phyloP scores from a whole-genome alignment of 441 rosid species.

The Corymbia citriodora region DNA sequence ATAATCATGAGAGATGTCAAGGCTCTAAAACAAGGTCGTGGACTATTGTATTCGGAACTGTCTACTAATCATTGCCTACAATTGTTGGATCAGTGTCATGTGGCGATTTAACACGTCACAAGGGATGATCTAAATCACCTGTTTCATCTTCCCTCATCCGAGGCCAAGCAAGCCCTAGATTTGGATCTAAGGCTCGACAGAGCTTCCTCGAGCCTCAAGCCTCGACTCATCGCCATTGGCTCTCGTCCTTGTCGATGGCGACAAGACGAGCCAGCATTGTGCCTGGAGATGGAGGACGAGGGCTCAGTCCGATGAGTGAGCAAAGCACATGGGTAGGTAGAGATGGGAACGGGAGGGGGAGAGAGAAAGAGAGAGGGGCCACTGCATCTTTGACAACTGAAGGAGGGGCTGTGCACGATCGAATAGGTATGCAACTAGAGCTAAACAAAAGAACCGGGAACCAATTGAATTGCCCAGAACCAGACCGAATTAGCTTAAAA shows the following conservation, averaged over 20 bases:
- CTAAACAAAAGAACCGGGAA: no score
- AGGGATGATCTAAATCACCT: background rate
- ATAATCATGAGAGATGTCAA: background rate
- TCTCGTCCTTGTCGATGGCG: background rate
- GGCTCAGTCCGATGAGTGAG: background rate
- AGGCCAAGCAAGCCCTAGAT: background rate
- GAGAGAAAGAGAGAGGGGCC: background rate
- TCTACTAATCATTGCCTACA: background rate
- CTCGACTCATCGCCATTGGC: background rate
- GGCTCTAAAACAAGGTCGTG: background rate
- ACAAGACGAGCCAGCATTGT: background rate
- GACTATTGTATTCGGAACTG: background rate
- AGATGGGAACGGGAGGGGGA: background rate
- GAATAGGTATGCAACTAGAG: background rate
- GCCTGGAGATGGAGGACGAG: background rate
- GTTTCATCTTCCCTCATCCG: background rate
- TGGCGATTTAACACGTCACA: background rate
- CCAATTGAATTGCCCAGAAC: no score
- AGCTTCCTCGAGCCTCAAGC: background rate
- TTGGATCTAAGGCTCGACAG: background rate
- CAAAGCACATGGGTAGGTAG: background rate
- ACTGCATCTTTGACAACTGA: background rate
- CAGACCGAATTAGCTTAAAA: no score
- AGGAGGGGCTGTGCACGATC: background rate
- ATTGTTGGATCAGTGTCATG: background rate